Conservation (phyloP, 73 alveolate species). For the Diophrys sp. region DNA sequence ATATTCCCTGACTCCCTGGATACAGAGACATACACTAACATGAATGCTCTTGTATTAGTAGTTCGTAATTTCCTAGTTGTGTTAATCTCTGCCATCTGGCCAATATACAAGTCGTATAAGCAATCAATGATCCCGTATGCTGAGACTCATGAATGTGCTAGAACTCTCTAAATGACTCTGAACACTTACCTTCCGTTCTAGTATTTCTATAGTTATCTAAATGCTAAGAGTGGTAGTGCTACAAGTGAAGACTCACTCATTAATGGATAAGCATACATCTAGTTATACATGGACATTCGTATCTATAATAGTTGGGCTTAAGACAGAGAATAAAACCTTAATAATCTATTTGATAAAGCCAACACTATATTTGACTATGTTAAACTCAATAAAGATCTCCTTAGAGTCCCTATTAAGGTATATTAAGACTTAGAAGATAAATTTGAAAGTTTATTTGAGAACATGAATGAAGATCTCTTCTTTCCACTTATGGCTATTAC, state of each 20-base stretch:
- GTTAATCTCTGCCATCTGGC: not conserved
- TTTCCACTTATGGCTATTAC: not conserved
- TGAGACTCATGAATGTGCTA: constrained; percentile 10
- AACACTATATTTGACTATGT: not conserved
- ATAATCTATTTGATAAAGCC: not conserved
- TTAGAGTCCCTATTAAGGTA: not conserved
- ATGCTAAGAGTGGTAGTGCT: not conserved
- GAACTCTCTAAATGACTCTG: not conserved
- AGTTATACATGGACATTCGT: not conserved
- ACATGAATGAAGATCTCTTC: not conserved
- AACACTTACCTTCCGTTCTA: constrained; percentile 1
- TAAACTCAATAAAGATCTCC: not conserved
- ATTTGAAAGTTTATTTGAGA: not conserved
- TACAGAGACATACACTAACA: not conserved
- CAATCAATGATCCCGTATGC: not conserved
- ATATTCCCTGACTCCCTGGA: not conserved
- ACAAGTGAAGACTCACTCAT: not conserved
- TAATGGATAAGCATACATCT: not conserved
- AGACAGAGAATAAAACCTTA: not conserved
- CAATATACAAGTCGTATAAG: not conserved
- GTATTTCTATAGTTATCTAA: not conserved
- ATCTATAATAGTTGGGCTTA: too few species aligned
- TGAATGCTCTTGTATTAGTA: not conserved
- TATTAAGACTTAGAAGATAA: not conserved
- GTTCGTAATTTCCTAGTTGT: not conserved